These are phyloP conservation scores for Alternaria triticimaculans DNA, from an alignment of 2,329 filamentous ascomycete genomes.

Conservation along the genomic window DNA sequence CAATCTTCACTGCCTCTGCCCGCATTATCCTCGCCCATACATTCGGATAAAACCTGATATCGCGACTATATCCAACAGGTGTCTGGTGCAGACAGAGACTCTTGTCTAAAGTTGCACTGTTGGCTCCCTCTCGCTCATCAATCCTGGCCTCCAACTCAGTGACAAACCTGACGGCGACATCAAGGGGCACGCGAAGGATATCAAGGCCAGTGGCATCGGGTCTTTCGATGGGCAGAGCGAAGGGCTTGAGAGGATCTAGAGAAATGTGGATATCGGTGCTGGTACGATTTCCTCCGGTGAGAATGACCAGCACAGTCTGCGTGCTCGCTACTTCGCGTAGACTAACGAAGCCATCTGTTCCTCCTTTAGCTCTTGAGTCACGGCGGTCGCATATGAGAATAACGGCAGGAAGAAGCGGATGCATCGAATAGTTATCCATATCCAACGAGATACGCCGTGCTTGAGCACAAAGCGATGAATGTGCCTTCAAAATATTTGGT, in stretches of 20 bases:
- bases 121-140: slow-evolving; percentile 5
- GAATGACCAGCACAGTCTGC: slow-evolving; percentile 14
- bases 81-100: slow-evolving; percentile 11
- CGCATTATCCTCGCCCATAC: slow-evolving; percentile 10
- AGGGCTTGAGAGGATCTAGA: slow-evolving; percentile 12
- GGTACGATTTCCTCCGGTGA: slow-evolving; percentile 3
- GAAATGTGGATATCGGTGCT: slow-evolving; percentile 7
- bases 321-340: slow-evolving; percentile 15
- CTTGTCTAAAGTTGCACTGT: slow-evolving; percentile 10
- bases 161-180: slow-evolving; percentile 1
- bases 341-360: slow-evolving; percentile 19
- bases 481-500: slow-evolving; percentile 10
- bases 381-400: slow-evolving; percentile 20
- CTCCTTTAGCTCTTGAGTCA: background rate
- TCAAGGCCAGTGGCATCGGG: slow-evolving; percentile 16
- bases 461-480: slow-evolving; percentile 16
- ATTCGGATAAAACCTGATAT: slow-evolving; percentile 6
- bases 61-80: slow-evolving; percentile 8
- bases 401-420: slow-evolving; percentile 14
- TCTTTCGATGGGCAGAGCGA: slow-evolving; percentile 21
- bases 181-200: slow-evolving; percentile 11
- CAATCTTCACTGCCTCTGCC: slow-evolving; percentile 11
- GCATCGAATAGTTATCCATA: slow-evolving; percentile 15
- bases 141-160: slow-evolving; percentile 8
- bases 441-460: slow-evolving; percentile 10